A percentile compares a stretch with the other conserved stretches of the same genome.
phyloP scores from a whole-genome alignment of 164 flowering plant genomes.

The Nymphaea thermarum region DNA sequence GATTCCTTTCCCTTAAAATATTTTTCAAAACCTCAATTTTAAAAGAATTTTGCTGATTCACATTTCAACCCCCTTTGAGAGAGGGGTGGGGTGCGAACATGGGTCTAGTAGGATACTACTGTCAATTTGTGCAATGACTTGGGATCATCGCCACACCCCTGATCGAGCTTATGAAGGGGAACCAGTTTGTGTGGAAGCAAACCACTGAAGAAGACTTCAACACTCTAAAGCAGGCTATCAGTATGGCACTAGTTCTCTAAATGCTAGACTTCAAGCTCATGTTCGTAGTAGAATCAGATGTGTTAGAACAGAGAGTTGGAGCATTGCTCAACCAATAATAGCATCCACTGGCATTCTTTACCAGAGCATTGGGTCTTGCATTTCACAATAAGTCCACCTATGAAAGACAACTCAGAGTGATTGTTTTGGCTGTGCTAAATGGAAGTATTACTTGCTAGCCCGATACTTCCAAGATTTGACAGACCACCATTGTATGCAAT shows the following conservation, averaged over 20 bases:
- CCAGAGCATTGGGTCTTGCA: background rate
- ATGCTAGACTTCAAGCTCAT: background rate
- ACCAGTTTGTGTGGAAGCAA: background rate
- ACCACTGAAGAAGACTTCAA: background rate
- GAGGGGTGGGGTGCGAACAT: too few relatives aligned
- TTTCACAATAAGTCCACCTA: background rate
- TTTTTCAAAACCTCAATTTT: too few relatives aligned
- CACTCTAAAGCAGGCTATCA: background rate
- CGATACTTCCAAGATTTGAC: background rate
- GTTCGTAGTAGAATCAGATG: background rate
- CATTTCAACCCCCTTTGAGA: too few relatives aligned
- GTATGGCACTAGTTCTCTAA: background rate
- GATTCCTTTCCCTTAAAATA: too few relatives aligned
- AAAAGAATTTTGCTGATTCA: too few relatives aligned
- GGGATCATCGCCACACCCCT: background rate
- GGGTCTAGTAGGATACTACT: background rate
- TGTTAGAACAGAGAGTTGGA: background rate
- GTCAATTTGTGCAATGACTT: background rate
- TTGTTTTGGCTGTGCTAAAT: background rate
- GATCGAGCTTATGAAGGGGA: background rate
- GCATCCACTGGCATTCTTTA: background rate
- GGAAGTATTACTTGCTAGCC: background rate
- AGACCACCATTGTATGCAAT: background rate
- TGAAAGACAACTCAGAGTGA: background rate
- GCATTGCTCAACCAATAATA: background rate